Base-by-base conservation (phyloP, 352 stramenopile genomes). In the Peronospora tabacina region DNA sequence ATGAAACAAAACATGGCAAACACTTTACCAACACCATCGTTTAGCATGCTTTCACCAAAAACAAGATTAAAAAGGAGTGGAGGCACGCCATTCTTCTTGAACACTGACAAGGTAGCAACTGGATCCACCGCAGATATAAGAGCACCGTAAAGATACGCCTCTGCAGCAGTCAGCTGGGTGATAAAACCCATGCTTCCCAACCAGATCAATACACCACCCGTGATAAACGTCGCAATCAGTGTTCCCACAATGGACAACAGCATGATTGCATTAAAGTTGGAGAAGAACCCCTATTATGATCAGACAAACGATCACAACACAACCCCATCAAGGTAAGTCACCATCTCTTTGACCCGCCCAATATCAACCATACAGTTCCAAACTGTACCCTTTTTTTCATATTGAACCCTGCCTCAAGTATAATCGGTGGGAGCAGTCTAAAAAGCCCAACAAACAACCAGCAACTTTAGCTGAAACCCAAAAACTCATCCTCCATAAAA, bases 31-130 rank as follows among this genome's bases (percentile, higher is more conserved):
- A 98, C 85, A 44, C 87, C 90, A 55, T 98, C 94, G 52, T 98
- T 98, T 3, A 98, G 73, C 58, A 97, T 89, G 46, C 79, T 95
- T 66, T 98, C 94, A 30, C 94, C 94, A 68, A 98, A 98, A 0
- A 97, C 88, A 39, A 98, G 72, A 58, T 97, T 97, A 60, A 97
- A 98, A 5, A 98, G 65, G 17, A 93, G 70, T 12, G 88, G 75
- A 35, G 81, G 81, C 3, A 79, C 81, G 32, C 79, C 75, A 39
- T 89, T 87, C 44, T 92, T 94, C 71, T 96, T 95, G 57, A 98
- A 97, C 3, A 97, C 87, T 0, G 86, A 92, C 3, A 98, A 58
- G 11, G 89, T 97, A 15, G 88, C 87, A 2, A 98, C 90, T 4
- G 94, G 90, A 58, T 98, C 94, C 5, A 96, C 95, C 0, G 91